Evolutionary conservation across 192 early-diverging fungal species (phyloP).

Genomic region (Coemansia reversa): DNA sequence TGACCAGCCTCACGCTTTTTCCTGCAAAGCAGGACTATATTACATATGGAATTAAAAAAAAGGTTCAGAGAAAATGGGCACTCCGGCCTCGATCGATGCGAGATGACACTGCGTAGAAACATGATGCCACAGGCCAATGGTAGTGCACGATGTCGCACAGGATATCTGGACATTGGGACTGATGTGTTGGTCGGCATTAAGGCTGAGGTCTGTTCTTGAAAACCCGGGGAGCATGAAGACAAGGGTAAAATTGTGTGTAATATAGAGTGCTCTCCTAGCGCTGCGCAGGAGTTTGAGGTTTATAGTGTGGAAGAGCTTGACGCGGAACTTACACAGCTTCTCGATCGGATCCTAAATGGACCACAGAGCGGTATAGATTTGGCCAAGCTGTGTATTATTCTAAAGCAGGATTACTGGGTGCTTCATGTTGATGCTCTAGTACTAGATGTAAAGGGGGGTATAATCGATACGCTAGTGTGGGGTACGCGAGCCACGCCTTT

Average conservation of each 20-base stretch:
- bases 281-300: constrained; percentile 77
- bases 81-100: constrained; percentile 69
- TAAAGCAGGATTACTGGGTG: constrained; percentile 86
- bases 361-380: constrained; percentile 85
- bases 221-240: constrained; percentile 61
- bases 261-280: constrained; percentile 91
- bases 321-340: constrained; percentile 78
- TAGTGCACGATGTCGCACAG: constrained; percentile 66
- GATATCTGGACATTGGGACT: constrained; percentile 70
- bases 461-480: constrained; percentile 83
- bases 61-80: constrained; percentile 90
- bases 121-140: constrained; percentile 90
- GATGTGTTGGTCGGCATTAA: constrained; percentile 97
- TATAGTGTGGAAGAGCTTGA: constrained; percentile 79
- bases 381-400: constrained; percentile 85
- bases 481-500: constrained; percentile 84
- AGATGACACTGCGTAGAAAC: constrained; percentile 79
- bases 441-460: constrained; percentile 83
- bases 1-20: constrained; percentile 62
- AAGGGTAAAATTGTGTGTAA: constrained; percentile 72
- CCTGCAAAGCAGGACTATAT: constrained; percentile 85
- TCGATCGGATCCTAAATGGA: constrained; percentile 78
- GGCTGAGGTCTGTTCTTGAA: constrained; percentile 74
- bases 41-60: constrained; percentile 68
- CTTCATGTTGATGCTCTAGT: constrained; percentile 89